Base-by-base conservation (phyloP, 2,329 filamentous ascomycete species). In the Dothidotthia symphoricarpi region DNA sequence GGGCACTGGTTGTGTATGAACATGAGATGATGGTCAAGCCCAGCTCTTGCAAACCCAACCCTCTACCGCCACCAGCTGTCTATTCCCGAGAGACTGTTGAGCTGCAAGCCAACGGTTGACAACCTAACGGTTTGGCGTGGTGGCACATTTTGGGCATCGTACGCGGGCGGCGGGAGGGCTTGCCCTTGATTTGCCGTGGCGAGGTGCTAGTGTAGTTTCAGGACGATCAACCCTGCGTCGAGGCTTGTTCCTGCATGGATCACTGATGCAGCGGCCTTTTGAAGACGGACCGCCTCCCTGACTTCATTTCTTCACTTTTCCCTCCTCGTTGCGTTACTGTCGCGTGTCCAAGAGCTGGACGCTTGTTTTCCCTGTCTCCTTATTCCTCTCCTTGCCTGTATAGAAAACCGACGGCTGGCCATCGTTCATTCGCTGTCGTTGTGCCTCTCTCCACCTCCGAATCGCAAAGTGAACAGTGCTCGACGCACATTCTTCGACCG, bases 401-500 rank as follows among this genome's bases (percentile, higher is more conserved):
- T 25, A 41, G 40, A 49, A 43, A 45, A 34, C 16, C 41, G 43
- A 55, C 58, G 55, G 60, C 59, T 47, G 59, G 59, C 55, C 57
- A 52, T 54, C 51, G 57, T 55, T 55, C 53, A 51, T 51, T 57
- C 38, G 48, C 57, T 51, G 47, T 56, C 52, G 30, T 44, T 53
- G 41, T 49, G 34, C 29, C 19, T 35, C 31, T 37, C 38, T 45
- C 39, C 40, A 45, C 19, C 35, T 33, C 39, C 28, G 41, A 42
- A 38, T 41, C 41, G 17, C 39, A 33, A 24, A 44, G 28, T 35
- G 25, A 39, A 49, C 33, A 38, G 61, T 63, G 61, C 59, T 64
- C 36, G 59, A 64, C 56, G 59, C 61, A 63, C 58, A 56, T 56
- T 58, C 53, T 47, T 36, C 32, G 26, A 34, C 39, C 14, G 30